These are phyloP conservation scores for Borealophlyctis nickersoniae DNA, from an alignment of 192 early-diverging fungal species.

Conservation along the genomic window DNA sequence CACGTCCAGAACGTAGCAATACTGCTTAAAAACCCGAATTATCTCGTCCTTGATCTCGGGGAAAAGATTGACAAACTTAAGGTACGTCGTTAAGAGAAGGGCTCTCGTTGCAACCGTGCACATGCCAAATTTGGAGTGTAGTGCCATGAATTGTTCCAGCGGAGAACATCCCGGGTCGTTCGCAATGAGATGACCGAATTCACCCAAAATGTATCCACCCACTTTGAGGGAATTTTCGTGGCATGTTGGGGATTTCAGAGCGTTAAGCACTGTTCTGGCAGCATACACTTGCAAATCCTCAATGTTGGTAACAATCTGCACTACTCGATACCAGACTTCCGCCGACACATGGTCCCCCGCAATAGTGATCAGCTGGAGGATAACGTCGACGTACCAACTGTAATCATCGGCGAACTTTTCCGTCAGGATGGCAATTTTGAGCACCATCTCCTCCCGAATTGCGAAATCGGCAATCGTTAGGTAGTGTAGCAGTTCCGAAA, in stretches of 20 bases:
- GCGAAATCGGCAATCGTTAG: slow-evolving; percentile 84
- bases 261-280: slow-evolving; percentile 70
- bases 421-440: slow-evolving; percentile 97
- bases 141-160: slow-evolving; percentile 89
- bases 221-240: slow-evolving; percentile 96
- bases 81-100: slow-evolving; percentile 84
- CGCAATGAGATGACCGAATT: slow-evolving; percentile 95
- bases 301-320: slow-evolving; percentile 95
- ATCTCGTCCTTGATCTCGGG: slow-evolving; percentile 94
- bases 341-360: slow-evolving; percentile 95
- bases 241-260: slow-evolving; percentile 84
- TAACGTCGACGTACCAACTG: slow-evolving; percentile 98
- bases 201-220: slow-evolving; percentile 93
- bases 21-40: slow-evolving; percentile 80
- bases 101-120: slow-evolving; percentile 77
- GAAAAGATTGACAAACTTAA: slow-evolving; percentile 97
- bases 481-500: slow-evolving; percentile 88
- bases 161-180: slow-evolving; percentile 81
- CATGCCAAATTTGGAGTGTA: slow-evolving; percentile 87
- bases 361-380: slow-evolving; percentile 90
- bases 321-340: slow-evolving; percentile 96
- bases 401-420: slow-evolving; percentile 98
- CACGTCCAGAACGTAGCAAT: slow-evolving; percentile 83
- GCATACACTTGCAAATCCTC: slow-evolving; percentile 95
- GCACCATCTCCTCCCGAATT: slow-evolving; percentile 94